Evolutionary conservation across 768 basidiomycete genomes (phyloP), one percentile per base, ranked within the genome.

Genomic region (Naematelia aurantialba): DNA sequence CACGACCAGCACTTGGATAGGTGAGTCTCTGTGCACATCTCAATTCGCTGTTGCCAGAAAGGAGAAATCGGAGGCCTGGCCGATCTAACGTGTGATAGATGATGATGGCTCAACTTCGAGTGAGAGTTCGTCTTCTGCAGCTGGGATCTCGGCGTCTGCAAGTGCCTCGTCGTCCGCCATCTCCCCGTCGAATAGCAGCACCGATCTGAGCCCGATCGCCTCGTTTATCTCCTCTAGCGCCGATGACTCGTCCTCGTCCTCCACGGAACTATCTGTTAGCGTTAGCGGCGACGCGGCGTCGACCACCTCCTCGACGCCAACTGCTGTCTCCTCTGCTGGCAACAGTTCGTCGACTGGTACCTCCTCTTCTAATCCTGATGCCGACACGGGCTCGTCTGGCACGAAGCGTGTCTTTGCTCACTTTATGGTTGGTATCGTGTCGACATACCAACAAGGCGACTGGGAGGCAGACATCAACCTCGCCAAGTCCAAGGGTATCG

Each of bases 391-490:
- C 14, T 25, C 42, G 30, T n/a, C 29, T 14, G n/a, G 27, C 11
- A 53, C 29, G 30, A 74, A 74, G 27, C 64, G 66, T 22, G 71
- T 76, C 42, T 74, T 73, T 60, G 75, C 75, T 17, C 75, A 74
- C 49, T 76, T 76, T 56, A 76, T 76, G 73, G 65, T 76, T 53
- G 75, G 75, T 10, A 68, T 76, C 53, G 75, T 76, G 10, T 68
- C 67, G 5, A 55, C 63, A 8, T 76, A 76, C 55, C 52, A 46
- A 13, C 45, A 58, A 2, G 44, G 56, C 13, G 64, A 67, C 52
- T 73, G 71, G 70, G 59, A 62, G 17, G 39, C 46, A n/a, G 75
- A 76, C 50, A 72, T 73, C 51, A 34, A 54, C 10, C 54, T 73
- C 1, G 75, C 75, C 24, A 65, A 68, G 48, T 66, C 68, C 22